Base-by-base conservation (phyloP, 768 basidiomycete genomes). In the Asterophora lycoperdoides region DNA sequence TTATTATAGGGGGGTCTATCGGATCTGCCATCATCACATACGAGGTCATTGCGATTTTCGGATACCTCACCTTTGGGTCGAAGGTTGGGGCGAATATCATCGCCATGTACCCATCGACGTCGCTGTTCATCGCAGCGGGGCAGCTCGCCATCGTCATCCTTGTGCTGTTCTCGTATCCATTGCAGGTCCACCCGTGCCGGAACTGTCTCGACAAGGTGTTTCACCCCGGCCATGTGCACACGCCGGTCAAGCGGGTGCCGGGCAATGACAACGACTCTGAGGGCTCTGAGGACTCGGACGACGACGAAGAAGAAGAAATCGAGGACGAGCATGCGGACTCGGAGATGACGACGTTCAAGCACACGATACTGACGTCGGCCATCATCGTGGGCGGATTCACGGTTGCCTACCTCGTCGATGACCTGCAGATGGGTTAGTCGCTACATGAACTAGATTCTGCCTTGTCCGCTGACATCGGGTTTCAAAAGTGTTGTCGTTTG, bases 131-230 rank as follows among this genome's bases (percentile, higher is more conserved):
- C 56, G 93, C 95, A 28, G 60, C 94, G 49, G 95, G 95, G 8
- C 92, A 96, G 60, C 69, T 95, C 8, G 96, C 94, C 9, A 96
- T 99, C 63, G 87, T 92, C 33, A 70, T 89, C 39, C 77, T 95
- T 20, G 93, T 98, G 48, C 70, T 92, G 48, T 91, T 95, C 60
- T 93, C 90, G 14, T 95, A 99, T 66, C 94, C 96, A 0, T 64
- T 99, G 44, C 96, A 98, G 68, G 86, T 95, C 4, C 87, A 93
- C 46, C 96, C 96, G 0, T 95, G 93, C 62, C 78, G 96, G 46
- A 89, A 86, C 60, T 93, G 89, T 58, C 70, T 98, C 37, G 90
- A 94, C 70, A 93, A 95, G 68, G 83, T 94, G n/a, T 83, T 93
- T 67, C 70, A 77, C 52, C 60, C 72, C 2, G 69, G 69, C 8